phyloP scores from a whole-genome alignment of 805 yeast genomes.

The Suhomyces sp. region DNA sequence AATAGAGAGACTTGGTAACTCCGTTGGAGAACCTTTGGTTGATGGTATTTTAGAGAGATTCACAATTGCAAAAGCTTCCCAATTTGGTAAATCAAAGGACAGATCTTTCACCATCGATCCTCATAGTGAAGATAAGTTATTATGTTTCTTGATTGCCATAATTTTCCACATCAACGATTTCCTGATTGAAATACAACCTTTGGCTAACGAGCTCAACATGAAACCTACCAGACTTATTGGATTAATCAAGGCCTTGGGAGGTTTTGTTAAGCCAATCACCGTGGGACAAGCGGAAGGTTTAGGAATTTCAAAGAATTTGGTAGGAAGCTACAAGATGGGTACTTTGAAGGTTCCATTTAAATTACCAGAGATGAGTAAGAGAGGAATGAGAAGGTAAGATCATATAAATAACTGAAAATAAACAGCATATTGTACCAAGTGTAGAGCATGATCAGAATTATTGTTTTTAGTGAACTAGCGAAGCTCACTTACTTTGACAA shows the following conservation, averaged over 20 bases:
- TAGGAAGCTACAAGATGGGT: slow-evolving; percentile 73
- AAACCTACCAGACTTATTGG: slow-evolving; percentile 70
- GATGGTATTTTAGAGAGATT: slow-evolving; percentile 73
- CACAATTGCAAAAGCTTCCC: slow-evolving; percentile 61
- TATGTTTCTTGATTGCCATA: slow-evolving; percentile 73
- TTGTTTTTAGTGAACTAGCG: too few species aligned
- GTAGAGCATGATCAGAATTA: background rate
- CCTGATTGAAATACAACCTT: slow-evolving; percentile 69
- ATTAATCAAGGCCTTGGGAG: slow-evolving; percentile 79
- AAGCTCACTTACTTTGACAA: too few species aligned
- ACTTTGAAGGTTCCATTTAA: slow-evolving; percentile 82
- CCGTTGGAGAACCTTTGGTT: slow-evolving; percentile 69
- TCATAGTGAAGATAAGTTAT: slow-evolving; percentile 76
- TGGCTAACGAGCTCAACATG: slow-evolving; percentile 79
- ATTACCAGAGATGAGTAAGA: slow-evolving; percentile 76
- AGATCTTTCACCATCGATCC: slow-evolving; percentile 83
- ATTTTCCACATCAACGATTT: slow-evolving; percentile 75
- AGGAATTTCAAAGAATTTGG: slow-evolving; percentile 59
- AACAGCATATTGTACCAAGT: background rate
- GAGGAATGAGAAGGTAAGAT: slow-evolving; percentile 27
- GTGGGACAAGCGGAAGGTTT: slow-evolving; percentile 72
- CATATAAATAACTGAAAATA: background rate
- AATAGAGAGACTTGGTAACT: slow-evolving; percentile 53
- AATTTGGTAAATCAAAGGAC: slow-evolving; percentile 71
- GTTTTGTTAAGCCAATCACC: slow-evolving; percentile 67